phyloP scores from a whole-genome alignment of 257 asterid species.

The Petunia secreta region DNA sequence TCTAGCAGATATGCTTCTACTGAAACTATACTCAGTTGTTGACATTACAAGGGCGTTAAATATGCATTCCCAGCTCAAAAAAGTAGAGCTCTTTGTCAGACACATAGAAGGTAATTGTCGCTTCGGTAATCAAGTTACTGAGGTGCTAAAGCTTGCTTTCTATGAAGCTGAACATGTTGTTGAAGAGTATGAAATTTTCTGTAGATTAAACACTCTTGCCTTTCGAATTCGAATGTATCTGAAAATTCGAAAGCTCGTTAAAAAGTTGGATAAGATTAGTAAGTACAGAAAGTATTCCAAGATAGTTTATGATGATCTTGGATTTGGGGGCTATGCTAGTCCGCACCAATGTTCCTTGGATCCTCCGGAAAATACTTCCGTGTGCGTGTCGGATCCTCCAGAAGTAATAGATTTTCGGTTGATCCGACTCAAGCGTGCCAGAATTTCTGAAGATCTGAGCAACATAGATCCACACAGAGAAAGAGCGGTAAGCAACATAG shows the following conservation, averaged over 20 bases:
- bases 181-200: constrained; percentile 4
- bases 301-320: neutral
- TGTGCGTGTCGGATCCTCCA: too few species aligned
- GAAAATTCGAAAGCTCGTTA: neutral
- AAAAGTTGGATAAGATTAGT: neutral
- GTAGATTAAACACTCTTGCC: neutral
- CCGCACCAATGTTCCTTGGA: neutral
- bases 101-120: neutral
- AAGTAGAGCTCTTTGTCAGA: neutral
- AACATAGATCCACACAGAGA: neutral
- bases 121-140: neutral
- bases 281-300: neutral
- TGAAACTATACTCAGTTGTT: neutral
- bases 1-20: neutral
- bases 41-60: neutral
- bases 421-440: too few species aligned
- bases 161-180: neutral
- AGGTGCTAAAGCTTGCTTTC: neutral
- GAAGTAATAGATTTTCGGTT: too few species aligned
- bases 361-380: too few species aligned
- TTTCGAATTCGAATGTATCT: neutral
- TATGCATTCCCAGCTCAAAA: neutral
- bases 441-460: too few species aligned
- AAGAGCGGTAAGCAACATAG: neutral
- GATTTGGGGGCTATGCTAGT: neutral